Evolutionary conservation across 2,329 filamentous ascomycete genomes (phyloP), one percentile per base, ranked within the genome.

Genomic region (Delphinella strobiligena): DNA sequence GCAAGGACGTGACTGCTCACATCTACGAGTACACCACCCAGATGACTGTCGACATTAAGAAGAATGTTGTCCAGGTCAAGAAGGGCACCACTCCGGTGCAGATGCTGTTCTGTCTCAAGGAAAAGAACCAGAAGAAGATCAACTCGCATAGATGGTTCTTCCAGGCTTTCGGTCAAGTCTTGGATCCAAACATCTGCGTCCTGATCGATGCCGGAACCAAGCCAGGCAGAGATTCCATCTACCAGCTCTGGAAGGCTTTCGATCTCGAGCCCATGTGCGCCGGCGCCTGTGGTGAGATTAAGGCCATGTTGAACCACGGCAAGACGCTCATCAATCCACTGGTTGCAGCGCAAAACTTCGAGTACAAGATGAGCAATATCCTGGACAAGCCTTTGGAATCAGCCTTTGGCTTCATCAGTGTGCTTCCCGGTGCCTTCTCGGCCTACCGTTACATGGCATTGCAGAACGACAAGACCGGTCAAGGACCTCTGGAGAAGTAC

Each of bases 61-160:
- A 89, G 51, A 82, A 82, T 44, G 75, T 94, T 31, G 89, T 96
- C 7, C 73, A 80, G 35, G 70, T 96, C 36, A 84, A 91, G 46
- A 85, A 87, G 54, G 82, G 72, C 4, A 75, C 82, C 45, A 87
- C 91, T 46, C 89, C 91, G 0, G 84, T 98, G 2, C 91, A 98
- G 65, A 82, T 98, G 68, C 75, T 98, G 4, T 98, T 98, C 69
- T 98, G 91, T 60, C 63, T 98, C 45, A 98, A 98, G 68, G 91
- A 98, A 59, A 96, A 95, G 75, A 98, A 98, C 59, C 88, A 95
- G 67, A 98, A 98, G 71, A 98, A 98, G 72, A 98, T 98, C 74
- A 98, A 98, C 60, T 96, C 91, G 0, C 91, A 98, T 61, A 73
- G 91, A 59, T 98, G 91, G 91, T 96, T 98, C 67, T 98, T 98